These are phyloP conservation scores for Penicillium paneum DNA, from an alignment of 2,329 filamentous ascomycete genomes.

Conservation along the genomic window DNA sequence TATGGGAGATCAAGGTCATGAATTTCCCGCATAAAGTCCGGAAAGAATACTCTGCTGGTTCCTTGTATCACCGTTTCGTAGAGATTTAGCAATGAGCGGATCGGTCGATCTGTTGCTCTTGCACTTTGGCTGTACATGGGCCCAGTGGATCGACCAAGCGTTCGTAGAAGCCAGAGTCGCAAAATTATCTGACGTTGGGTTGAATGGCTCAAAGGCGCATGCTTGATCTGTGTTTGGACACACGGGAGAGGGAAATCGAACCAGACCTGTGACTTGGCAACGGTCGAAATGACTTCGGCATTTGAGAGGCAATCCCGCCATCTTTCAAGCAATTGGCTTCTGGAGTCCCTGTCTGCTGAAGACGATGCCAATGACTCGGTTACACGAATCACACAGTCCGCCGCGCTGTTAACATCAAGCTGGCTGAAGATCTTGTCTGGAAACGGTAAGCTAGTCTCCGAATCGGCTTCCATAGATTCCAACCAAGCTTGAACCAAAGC, in stretches of 20 bases:
- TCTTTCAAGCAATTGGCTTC: constrained; percentile 23
- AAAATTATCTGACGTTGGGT: constrained; percentile 30
- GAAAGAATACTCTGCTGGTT: constrained; percentile 23
- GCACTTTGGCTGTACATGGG: constrained; percentile 19
- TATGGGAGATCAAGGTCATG: constrained; percentile 31
- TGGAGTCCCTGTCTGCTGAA: constrained; percentile 12
- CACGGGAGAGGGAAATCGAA: constrained; percentile 19
- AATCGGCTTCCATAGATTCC: constrained; percentile 9
- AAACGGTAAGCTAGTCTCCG: constrained; percentile 11
- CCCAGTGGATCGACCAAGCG: constrained; percentile 23
- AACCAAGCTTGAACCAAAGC: constrained; percentile 30
- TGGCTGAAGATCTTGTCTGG: constrained; percentile 21
- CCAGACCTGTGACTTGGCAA: constrained; percentile 29
- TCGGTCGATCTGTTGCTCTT: constrained; percentile 21
- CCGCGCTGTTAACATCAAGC: constrained; percentile 24
- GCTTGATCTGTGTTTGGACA: constrained; percentile 1
- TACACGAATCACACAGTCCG: constrained; percentile 30
- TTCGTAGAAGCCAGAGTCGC: constrained; percentile 34
- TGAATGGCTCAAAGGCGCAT: constrained; percentile 4
- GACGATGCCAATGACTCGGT: constrained; percentile 33
- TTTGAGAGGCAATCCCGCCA: constrained; percentile 32
- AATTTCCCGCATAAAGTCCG: constrained; percentile 28
- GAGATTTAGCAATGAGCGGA: constrained; percentile 25
- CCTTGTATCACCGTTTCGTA: constrained; percentile 24
- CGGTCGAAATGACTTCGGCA: constrained; percentile 17